These are phyloP conservation scores for Gnetum montanum DNA, from an alignment of 75 land plant genomes.

Conservation along the genomic window DNA sequence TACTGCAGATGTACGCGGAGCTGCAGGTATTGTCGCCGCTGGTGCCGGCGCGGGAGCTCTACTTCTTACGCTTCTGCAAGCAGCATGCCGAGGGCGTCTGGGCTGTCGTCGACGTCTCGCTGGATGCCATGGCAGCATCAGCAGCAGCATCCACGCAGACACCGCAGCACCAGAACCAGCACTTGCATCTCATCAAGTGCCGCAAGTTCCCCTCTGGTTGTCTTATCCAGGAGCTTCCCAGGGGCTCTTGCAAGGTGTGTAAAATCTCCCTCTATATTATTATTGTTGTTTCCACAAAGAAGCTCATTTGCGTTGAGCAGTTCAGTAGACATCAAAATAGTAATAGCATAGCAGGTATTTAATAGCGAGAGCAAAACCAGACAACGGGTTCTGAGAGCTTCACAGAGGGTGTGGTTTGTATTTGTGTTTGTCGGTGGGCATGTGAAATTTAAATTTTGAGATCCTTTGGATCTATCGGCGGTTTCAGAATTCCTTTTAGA, in stretches of 20 bases:
- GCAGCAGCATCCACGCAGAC: constrained; percentile 14
- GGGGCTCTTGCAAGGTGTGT: constrained; percentile 77
- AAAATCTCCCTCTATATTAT: background rate
- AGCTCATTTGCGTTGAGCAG: constrained; percentile 11
- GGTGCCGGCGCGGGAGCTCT: constrained; percentile 64
- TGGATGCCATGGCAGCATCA: constrained; percentile 43
- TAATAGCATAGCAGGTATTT: constrained; percentile 8
- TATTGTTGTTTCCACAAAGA: constrained; percentile 13
- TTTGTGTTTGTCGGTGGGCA: background rate
- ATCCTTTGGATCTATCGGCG: background rate
- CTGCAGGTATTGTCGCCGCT: constrained; percentile 73
- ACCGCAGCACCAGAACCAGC: too few relatives aligned
- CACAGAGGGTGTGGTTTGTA: background rate
- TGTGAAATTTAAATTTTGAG: background rate
- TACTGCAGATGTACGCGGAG: constrained; percentile 63
- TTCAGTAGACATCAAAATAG: constrained; percentile 12
- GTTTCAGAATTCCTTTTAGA: background rate
- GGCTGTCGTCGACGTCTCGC: constrained; percentile 83
- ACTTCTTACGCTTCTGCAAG: constrained; percentile 79
- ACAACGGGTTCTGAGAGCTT: background rate
- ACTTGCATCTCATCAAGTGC: constrained; percentile 23
- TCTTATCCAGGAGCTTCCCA: constrained; percentile 70
- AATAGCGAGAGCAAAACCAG: too few relatives aligned
- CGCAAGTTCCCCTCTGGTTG: constrained; percentile 82
- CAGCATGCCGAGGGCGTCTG: constrained; percentile 77